phyloP scores from a whole-genome alignment of 1,284 basidiomycete genomes.

The Volvariella surrecta region DNA sequence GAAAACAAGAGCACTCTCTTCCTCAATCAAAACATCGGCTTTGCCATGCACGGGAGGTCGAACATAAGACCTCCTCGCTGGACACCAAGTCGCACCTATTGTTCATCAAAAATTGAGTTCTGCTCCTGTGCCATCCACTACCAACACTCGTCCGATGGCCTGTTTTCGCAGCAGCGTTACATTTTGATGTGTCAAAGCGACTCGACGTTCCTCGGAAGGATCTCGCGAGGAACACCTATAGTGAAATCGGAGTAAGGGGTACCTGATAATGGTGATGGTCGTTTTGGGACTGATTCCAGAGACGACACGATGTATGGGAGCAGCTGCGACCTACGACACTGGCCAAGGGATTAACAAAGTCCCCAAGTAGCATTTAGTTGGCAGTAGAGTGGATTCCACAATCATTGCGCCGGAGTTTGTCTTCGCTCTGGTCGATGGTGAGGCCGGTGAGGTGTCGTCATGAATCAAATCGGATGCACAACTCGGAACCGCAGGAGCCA shows the following conservation, averaged over 20 bases:
- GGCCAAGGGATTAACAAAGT: no score
- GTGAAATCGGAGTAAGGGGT: slow-evolving; percentile 64
- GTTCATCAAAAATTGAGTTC: slow-evolving; percentile 55
- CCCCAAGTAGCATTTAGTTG: no score
- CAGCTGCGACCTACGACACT: slow-evolving; percentile 24
- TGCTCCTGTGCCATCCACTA: no score
- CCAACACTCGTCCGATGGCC: slow-evolving; percentile 61
- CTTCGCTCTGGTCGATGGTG: no score
- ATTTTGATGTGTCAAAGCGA: slow-evolving; percentile 74
- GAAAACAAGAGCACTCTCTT: slow-evolving; percentile 74
- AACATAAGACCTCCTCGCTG: no score
- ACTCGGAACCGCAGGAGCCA: no score
- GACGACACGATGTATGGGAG: slow-evolving; percentile 21
- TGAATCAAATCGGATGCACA: no score
- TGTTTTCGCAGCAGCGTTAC: slow-evolving; percentile 69
- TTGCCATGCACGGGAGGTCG: slow-evolving; percentile 57
- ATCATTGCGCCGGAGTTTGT: no score
- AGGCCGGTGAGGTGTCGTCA: no score
- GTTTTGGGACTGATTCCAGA: slow-evolving; percentile 17
- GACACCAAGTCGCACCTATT: no score
- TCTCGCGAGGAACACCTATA: slow-evolving; percentile 73
- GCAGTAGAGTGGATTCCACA: no score
- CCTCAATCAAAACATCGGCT: slow-evolving; percentile 52
- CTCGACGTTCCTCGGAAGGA: slow-evolving; percentile 68
- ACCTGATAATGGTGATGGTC: slow-evolving; percentile 31